phyloP scores from a whole-genome alignment of 2,329 filamentous ascomycete species.

The Dothistroma septosporum region DNA sequence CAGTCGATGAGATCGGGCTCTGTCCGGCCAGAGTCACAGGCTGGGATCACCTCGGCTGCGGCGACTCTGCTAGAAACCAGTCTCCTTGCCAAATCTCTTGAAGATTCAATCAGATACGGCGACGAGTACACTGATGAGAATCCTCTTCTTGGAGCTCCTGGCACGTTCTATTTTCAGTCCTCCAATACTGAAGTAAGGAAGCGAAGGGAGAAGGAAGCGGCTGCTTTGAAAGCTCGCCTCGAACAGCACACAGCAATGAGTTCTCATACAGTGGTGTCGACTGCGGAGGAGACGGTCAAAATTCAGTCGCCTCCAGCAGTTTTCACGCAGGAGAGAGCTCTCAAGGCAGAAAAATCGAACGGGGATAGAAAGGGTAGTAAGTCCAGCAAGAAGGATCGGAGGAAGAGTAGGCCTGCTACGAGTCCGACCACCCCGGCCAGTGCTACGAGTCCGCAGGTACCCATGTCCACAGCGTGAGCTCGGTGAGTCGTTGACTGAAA shows the following conservation, averaged over 20 bases:
- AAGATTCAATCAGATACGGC: constrained; percentile 45
- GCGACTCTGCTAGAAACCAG: constrained; percentile 21
- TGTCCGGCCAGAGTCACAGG: constrained; percentile 24
- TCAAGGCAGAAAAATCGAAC: constrained; percentile 11
- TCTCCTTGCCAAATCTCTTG: constrained; percentile 40
- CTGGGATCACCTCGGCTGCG: constrained; percentile 12
- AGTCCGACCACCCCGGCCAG: constrained; percentile 22
- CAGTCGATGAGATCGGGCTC: constrained; percentile 31
- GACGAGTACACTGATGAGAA: constrained; percentile 63
- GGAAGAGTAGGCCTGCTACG: constrained; percentile 20
- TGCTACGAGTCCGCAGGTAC: constrained; percentile 11
- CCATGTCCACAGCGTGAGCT: constrained; percentile 10
- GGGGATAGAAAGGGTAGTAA: constrained; percentile 17
- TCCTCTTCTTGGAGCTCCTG: constrained; percentile 59
- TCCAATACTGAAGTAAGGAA: constrained; percentile 43
- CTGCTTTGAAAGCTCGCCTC: constrained; percentile 24
- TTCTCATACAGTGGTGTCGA: constrained; percentile 13
- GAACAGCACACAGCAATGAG: constrained; percentile 16
- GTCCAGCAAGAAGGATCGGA: constrained; percentile 18
- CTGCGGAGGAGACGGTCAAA: constrained; percentile 7
- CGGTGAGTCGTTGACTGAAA: not conserved
- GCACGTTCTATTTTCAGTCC: constrained; percentile 55
- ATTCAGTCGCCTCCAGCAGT: constrained; percentile 14
- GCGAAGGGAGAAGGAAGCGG: constrained; percentile 37
- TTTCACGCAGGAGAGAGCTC: constrained; percentile 19